A percentile compares a stretch with the other conserved stretches of the same genome.
Evolutionary conservation across 768 basidiomycete species (phyloP).

Genomic region (Boletus subparvulus): DNA sequence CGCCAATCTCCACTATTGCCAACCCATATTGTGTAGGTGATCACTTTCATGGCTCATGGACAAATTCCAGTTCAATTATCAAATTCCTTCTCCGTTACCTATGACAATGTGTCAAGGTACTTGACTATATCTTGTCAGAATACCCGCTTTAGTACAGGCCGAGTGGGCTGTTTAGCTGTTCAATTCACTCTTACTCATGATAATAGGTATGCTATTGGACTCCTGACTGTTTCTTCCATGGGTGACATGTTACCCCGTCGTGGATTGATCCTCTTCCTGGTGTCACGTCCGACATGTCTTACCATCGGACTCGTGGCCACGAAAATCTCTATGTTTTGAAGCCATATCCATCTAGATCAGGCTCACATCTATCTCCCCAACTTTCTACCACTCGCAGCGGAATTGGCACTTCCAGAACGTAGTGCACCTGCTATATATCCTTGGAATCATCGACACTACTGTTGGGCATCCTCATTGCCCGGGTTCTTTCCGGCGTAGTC

Average conservation of each 20-base stretch:
- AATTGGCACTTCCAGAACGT: slow-evolving; percentile 70
- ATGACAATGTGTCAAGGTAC: slow-evolving; percentile 34
- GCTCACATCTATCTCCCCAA: slow-evolving; percentile 54
- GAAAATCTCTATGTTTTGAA: slow-evolving; percentile 54
- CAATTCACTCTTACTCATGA: neutral
- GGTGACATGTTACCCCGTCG: slow-evolving; percentile 80
- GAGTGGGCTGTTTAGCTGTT: slow-evolving; percentile 42
- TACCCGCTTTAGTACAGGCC: slow-evolving; percentile 64
- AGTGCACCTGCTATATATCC: slow-evolving; percentile 70
- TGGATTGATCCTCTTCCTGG: slow-evolving; percentile 62
- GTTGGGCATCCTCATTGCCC: slow-evolving; percentile 68
- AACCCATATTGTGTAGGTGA: slow-evolving; percentile 65
- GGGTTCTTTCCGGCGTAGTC: slow-evolving; percentile 70
- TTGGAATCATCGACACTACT: slow-evolving; percentile 67
- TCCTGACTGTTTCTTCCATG: slow-evolving; percentile 72
- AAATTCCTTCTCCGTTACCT: slow-evolving; percentile 35
- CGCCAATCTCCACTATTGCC: slow-evolving; percentile 77
- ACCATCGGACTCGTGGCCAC: slow-evolving; percentile 73
- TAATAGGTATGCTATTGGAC: slow-evolving; percentile 61
- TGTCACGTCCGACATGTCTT: slow-evolving; percentile 51
- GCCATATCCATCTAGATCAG: slow-evolving; percentile 68
- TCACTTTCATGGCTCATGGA: neutral
- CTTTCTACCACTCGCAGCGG: slow-evolving; percentile 72
- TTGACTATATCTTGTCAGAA: slow-evolving; percentile 34
- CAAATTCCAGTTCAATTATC: slow-evolving; percentile 30